Evolutionary conservation across 805 yeast genomes (phyloP), one percentile per base, ranked within the genome.

Genomic region (Candida vaughaniae): DNA sequence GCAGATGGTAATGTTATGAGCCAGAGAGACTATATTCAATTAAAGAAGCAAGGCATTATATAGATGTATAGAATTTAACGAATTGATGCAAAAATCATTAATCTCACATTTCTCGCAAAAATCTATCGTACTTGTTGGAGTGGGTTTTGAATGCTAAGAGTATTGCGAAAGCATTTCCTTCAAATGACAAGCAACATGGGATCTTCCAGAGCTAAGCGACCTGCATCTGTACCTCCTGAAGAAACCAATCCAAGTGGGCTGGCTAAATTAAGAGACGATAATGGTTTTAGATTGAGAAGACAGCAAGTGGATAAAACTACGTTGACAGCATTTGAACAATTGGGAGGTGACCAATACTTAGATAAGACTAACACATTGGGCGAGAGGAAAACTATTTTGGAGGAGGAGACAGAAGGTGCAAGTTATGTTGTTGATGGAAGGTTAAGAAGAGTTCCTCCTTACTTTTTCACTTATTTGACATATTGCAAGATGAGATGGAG

Each of bases 401-500:
- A 77, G 45, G 82, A 79, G 48, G 80, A 73, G 38, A 69, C 77
- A 2, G 80, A 79, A 30, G 82, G 78, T 2, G 78, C 80, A 3
- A 58, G 71, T 18, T 82, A 82, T 49, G 47, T 52, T 0, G 61
- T 82, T 3, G 80, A 77, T 14, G 86, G 85, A 0, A 64, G 76
- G 2, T 62, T 86, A 34, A 64, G 97, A 31, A 67, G 83, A 43
- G 85, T 93, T 2, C 71, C 79, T 1, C 98, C 99, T 0, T 93
- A 93, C 56, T 85, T 72, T 53, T 91, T 78, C 66, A 89, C 95
- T 0, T 91, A 93, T 55, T 69, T 87, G 60, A 93, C 99, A 0
- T 86, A 82, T 54, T 90, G 97, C 60, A 93, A 93, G 59, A 64
- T 74, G 54, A 70, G 99, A 52, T 93, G 99, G 99, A 73, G 91